phyloP scores from a whole-genome alignment of 2,329 filamentous ascomycete species.

The Rhynchosporium secalis region DNA sequence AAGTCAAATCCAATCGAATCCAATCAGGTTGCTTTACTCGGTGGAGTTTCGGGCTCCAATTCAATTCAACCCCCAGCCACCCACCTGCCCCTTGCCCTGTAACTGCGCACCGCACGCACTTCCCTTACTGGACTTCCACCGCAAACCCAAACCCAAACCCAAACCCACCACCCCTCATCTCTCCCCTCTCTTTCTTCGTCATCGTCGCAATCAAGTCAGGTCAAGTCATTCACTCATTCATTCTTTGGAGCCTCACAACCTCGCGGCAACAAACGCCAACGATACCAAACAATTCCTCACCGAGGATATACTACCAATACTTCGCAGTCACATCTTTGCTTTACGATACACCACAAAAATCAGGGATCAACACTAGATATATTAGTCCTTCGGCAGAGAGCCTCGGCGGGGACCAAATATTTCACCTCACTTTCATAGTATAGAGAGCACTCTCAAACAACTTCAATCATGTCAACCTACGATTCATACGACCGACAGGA shows the following conservation, averaged over 20 bases:
- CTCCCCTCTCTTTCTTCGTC: constrained; percentile 5
- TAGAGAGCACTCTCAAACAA: constrained; percentile 1
- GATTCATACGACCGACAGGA: constrained; percentile 37
- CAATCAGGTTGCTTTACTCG: not conserved
- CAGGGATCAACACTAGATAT: constrained; percentile 1
- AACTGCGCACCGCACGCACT: no score
- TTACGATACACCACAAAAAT: not conserved
- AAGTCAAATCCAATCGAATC: not conserved
- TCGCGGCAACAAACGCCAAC: not conserved
- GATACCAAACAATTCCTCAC: not conserved
- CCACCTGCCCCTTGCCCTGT: no score
- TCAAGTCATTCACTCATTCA: not conserved
- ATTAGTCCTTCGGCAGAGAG: not conserved
- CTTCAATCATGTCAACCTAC: constrained; percentile 32
- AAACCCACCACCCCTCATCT: not conserved
- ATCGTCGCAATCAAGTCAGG: constrained; percentile 8
- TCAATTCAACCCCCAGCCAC: not conserved
- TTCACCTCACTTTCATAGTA: not conserved
- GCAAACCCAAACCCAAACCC: not conserved
- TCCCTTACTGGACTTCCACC: no score
- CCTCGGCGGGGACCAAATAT: not conserved
- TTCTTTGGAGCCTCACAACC: not conserved
- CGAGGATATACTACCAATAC: not conserved
- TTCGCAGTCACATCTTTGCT: no score
- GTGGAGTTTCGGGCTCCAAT: constrained; percentile 5